These are phyloP conservation scores for Salix dunnii DNA, from an alignment of 345 rosid species.

Conservation along the genomic window DNA sequence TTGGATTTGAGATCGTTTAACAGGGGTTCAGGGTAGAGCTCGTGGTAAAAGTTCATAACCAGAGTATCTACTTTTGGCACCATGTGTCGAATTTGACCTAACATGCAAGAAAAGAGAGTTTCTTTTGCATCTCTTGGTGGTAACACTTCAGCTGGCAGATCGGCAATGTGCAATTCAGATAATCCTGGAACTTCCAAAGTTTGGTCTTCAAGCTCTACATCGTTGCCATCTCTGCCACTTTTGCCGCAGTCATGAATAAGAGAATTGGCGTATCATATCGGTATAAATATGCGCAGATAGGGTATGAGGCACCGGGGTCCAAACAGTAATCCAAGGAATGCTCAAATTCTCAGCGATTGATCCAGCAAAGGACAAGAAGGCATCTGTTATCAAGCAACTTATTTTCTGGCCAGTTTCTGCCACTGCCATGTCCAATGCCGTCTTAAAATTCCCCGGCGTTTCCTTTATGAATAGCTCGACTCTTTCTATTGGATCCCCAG, in stretches of 20 bases:
- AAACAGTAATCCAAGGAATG: conserved; percentile 50
- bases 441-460: conserved; percentile 32
- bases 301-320: conserved; percentile 35
- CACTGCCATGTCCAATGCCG: conserved; percentile 33
- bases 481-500: conserved; percentile 33
- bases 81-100: conserved; percentile 32
- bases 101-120: conserved; percentile 35
- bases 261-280: conserved; percentile 18
- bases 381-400: conserved; percentile 50
- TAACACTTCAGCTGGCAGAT: conserved; percentile 46
- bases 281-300: conserved; percentile 44
- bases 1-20: conserved; percentile 34
- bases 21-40: conserved; percentile 35
- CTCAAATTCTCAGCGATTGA: conserved; percentile 36
- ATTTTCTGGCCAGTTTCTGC: conserved; percentile 35
- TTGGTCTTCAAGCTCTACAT: conserved; percentile 10
- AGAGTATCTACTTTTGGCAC: conserved; percentile 43
- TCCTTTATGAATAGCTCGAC: conserved; percentile 43
- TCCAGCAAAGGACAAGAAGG: conserved; percentile 40
- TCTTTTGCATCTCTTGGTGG: conserved; percentile 6
- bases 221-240: not conserved
- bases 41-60: conserved; percentile 44
- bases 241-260: too few relatives aligned
- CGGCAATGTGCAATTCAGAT: conserved; percentile 35
- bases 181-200: conserved; percentile 46